Conservation (phyloP, 257 asterid species). For the Ajuga chamaepitys region DNA sequence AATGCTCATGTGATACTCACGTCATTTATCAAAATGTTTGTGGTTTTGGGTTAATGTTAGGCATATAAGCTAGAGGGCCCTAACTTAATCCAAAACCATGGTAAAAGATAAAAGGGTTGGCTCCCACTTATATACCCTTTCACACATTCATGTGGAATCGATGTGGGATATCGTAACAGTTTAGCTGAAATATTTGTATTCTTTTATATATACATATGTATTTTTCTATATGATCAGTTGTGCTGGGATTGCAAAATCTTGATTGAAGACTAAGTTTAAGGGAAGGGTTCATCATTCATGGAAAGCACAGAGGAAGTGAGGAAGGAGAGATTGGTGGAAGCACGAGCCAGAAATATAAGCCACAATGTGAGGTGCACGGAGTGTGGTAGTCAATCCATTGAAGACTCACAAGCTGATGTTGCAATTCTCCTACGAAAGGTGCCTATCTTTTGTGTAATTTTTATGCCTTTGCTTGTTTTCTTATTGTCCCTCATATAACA, state of each 20-base stretch:
- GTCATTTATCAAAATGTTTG: background rate
- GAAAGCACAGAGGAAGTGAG: slow-evolving; percentile 49
- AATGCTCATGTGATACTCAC: slow-evolving; percentile 16
- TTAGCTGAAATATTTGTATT: background rate
- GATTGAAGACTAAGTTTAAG: slow-evolving; percentile 1
- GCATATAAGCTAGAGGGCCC: too few species aligned
- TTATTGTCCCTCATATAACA: background rate
- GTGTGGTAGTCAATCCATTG: slow-evolving; percentile 96
- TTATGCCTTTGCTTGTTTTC: too few species aligned
- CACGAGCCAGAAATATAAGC: slow-evolving; percentile 85
- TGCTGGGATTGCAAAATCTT: background rate
- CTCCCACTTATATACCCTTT: too few species aligned
- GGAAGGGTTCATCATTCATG: slow-evolving; percentile 32
- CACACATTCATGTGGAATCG: too few species aligned
- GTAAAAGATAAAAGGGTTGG: too few species aligned
- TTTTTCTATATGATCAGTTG: background rate
- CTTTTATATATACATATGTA: background rate
- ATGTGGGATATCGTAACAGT: too few species aligned
- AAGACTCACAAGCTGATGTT: slow-evolving; percentile 91
- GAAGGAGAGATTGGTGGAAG: slow-evolving; percentile 65
- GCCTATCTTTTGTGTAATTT: background rate
- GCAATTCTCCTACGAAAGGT: slow-evolving; percentile 93
- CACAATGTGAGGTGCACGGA: slow-evolving; percentile 95
- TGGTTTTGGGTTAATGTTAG: background rate
- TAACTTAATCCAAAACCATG: too few species aligned